Conservation (phyloP, 352 stramenopile genomes). For the Globisporangium cederbergense region DNA sequence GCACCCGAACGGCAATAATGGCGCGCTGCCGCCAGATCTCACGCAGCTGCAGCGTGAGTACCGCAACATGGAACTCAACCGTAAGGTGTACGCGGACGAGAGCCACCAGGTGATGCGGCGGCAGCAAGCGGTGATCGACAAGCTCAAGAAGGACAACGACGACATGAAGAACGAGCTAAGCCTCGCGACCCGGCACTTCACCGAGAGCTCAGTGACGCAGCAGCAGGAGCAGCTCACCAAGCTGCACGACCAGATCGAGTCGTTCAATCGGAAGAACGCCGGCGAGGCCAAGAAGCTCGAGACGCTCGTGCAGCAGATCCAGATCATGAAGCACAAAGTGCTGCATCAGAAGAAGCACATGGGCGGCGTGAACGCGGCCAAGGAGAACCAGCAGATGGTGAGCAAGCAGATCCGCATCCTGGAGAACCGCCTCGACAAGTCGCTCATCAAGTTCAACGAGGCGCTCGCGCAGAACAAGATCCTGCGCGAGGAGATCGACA, state of each 20-base stretch:
- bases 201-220: constrained; percentile 74
- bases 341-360: constrained; percentile 93
- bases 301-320: constrained; percentile 86
- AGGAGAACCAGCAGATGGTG: constrained; percentile 95
- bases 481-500: constrained; percentile 92
- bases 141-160: constrained; percentile 83
- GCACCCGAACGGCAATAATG: constrained; percentile 17
- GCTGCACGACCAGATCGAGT: constrained; percentile 89
- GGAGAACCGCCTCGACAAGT: constrained; percentile 97
- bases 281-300: constrained; percentile 82
- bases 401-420: constrained; percentile 96
- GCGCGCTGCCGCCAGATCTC: constrained; percentile 48
- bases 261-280: constrained; percentile 83
- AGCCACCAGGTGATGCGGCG: constrained; percentile 92
- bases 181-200: constrained; percentile 85
- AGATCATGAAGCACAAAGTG: constrained; percentile 85
- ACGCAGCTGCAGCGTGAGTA: constrained; percentile 94
- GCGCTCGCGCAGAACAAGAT: constrained; percentile 91
- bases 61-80: constrained; percentile 97
- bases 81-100: constrained; percentile 92
- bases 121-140: constrained; percentile 91
- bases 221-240: constrained; percentile 77
- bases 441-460: constrained; percentile 97
- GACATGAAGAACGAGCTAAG: constrained; percentile 89
- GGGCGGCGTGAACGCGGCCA: constrained; percentile 94